Percentiles rank a stretch among this genome's conserved stretches.
Evolutionary conservation across 176 grass and related monocot species (phyloP).

Genomic region (Aegilops umbellulata): DNA sequence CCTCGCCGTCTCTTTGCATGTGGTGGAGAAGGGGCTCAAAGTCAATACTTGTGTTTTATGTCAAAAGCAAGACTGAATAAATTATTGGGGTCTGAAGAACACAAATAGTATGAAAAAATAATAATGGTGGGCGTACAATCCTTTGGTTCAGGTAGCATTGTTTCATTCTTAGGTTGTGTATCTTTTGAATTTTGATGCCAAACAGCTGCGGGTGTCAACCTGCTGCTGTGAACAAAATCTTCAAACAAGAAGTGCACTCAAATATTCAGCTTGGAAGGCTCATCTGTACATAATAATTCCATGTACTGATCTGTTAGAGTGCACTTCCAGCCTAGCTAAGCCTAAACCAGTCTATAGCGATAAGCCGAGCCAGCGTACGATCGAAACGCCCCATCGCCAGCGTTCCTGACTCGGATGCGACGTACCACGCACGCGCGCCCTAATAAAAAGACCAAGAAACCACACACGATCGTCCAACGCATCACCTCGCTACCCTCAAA

Average conservation of each 20-base stretch:
- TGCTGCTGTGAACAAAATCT: slow-evolving; percentile 62
- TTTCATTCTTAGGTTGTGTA: slow-evolving; percentile 58
- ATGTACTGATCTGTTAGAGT: neutral
- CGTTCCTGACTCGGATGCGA: too few species aligned
- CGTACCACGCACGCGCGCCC: too few species aligned
- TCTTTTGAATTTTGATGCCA: slow-evolving; percentile 56
- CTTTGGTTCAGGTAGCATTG: slow-evolving; percentile 54
- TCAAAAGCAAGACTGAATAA: neutral
- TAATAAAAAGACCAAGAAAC: too few species aligned
- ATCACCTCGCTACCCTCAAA: too few species aligned
- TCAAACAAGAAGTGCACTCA: slow-evolving; percentile 48
- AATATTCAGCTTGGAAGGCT: slow-evolving; percentile 27
- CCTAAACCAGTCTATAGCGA: too few species aligned
- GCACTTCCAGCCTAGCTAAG: too few species aligned
- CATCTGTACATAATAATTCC: slow-evolving; percentile 24
- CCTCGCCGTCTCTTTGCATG: slow-evolving; percentile 65
- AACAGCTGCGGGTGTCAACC: slow-evolving; percentile 67
- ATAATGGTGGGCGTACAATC: slow-evolving; percentile 53
- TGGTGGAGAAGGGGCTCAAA: neutral
- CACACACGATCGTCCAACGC: too few species aligned
- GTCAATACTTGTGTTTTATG: neutral
- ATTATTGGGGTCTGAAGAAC: neutral
- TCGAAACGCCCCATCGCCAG: too few species aligned
- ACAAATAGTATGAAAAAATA: slow-evolving; percentile 25
- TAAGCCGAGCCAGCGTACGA: too few species aligned